Evolutionary conservation across 176 grass and related monocot genomes (phyloP), one percentile per base, ranked within the genome.

Genomic region (Ampelocalamus luodianensis): DNA sequence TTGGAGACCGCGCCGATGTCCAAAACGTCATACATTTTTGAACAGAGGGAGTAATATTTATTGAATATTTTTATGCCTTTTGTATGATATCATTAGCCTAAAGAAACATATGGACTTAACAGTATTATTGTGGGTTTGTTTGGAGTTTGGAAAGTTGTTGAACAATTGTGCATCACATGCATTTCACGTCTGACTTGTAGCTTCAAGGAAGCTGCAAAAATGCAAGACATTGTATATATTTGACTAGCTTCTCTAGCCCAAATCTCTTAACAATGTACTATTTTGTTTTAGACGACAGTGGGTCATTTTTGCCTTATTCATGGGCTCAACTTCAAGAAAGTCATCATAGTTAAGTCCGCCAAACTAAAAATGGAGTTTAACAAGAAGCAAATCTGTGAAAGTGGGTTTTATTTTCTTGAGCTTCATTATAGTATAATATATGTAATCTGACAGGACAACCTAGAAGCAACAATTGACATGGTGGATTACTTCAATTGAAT

Each of bases 151-250:
- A 89, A 34, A 61, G 5, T 58, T 68, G 43, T 16, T 6, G 9
- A 78, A 54, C 16, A 53, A 15, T 67, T 61, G 10, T 29, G 29
- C 37, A 29, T 67, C 36, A 27, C 26, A 1, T 65, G 29, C 51
- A 32, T 55, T 37, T 39, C 36, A 5, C 5, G 6, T n/a, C 24
- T 34, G 73, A 43, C 1, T 48, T 62, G n/a, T 71, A 46, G 6
- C 5, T 79, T 82, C 75, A 56, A 78, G 60, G 43, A 53, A 84
- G 39, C 34, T 80, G 29, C 37, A 32, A 43, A 63, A 56, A 61
- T 8, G 29, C 4, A 23, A 10, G 22, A n/a, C 16, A 5, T 4
- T 43, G 4, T 20, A 40, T 58, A 6, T 38, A 34, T 34, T 34
- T 34, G 32, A 34, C 32, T 34, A 34, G 32, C 32, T 34, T 34